Evolutionary conservation across 257 asterid genomes (phyloP).

Genomic region (Jaltomata sinuosa): DNA sequence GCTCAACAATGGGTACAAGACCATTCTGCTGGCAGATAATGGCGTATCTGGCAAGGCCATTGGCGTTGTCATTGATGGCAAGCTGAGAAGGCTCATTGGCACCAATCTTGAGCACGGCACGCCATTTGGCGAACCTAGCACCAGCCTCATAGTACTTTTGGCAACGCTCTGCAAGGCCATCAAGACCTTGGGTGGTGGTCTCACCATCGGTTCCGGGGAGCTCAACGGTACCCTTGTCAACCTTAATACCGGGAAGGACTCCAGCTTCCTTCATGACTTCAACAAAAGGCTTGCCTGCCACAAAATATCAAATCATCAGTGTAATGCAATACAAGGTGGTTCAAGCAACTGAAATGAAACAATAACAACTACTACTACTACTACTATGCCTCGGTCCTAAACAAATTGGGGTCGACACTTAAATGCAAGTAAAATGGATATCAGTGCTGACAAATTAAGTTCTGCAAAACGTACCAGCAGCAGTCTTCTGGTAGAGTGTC

Average conservation of each 20-base stretch:
- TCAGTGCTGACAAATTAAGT: neutral
- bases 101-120: constrained; percentile 56
- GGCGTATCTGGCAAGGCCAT: constrained; percentile 54
- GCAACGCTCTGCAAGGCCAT: constrained; percentile 51
- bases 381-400: neutral
- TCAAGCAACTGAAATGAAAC: neutral
- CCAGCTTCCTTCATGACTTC: constrained; percentile 53
- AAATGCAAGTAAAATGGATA: no score
- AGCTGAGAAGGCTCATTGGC: constrained; percentile 53
- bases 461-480: constrained; percentile 13
- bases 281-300: constrained; percentile 45
- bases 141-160: constrained; percentile 46
- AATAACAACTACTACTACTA: neutral
- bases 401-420: neutral
- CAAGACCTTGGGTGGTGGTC: constrained; percentile 63
- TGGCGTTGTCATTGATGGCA: constrained; percentile 47
- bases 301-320: neutral
- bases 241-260: constrained; percentile 61
- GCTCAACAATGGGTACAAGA: constrained; percentile 58
- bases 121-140: constrained; percentile 58
- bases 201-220: constrained; percentile 59
- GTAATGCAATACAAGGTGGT: neutral
- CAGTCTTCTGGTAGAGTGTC: constrained; percentile 30
- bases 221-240: constrained; percentile 58
- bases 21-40: constrained; percentile 64